Percentiles rank a stretch among this genome's conserved stretches.
Conservation (phyloP, 768 basidiomycete genomes). For the Naganishia randhawae region DNA sequence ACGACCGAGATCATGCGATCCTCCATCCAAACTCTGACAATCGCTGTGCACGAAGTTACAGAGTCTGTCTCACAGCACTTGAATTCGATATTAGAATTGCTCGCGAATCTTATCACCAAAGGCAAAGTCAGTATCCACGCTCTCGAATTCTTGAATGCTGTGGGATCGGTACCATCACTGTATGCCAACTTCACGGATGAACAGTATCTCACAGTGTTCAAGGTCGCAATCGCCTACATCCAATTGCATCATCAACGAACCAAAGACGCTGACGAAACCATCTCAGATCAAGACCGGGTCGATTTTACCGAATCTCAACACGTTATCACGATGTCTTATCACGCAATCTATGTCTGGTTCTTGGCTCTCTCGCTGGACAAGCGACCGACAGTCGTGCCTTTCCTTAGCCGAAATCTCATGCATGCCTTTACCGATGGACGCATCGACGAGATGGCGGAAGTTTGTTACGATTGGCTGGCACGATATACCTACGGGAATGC, state of each 20-base stretch:
- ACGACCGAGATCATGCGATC: constrained; percentile 33
- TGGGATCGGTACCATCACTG: constrained; percentile 72
- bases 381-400: constrained; percentile 72
- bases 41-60: constrained; percentile 81
- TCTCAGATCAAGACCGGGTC: constrained; percentile 32
- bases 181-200: constrained; percentile 86
- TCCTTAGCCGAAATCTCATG: constrained; percentile 79
- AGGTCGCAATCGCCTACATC: constrained; percentile 87
- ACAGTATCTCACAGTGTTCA: constrained; percentile 90
- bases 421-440: constrained; percentile 73
- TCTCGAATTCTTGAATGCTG: constrained; percentile 79
- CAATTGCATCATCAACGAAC: constrained; percentile 51
- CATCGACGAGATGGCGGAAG: constrained; percentile 85
- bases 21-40: constrained; percentile 73
- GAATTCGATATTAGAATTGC: constrained; percentile 74
- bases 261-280: constrained; percentile 25
- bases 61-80: constrained; percentile 74
- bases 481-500: constrained; percentile 91
- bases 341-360: constrained; percentile 92
- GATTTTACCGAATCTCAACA: constrained; percentile 77
- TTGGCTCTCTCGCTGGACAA: constrained; percentile 77
- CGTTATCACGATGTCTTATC: constrained; percentile 82
- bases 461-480: constrained; percentile 96
- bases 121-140: constrained; percentile 93
- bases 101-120: constrained; percentile 85